Conservation (phyloP, 169 alveolate species). For the Perkinsus marinus region DNA sequence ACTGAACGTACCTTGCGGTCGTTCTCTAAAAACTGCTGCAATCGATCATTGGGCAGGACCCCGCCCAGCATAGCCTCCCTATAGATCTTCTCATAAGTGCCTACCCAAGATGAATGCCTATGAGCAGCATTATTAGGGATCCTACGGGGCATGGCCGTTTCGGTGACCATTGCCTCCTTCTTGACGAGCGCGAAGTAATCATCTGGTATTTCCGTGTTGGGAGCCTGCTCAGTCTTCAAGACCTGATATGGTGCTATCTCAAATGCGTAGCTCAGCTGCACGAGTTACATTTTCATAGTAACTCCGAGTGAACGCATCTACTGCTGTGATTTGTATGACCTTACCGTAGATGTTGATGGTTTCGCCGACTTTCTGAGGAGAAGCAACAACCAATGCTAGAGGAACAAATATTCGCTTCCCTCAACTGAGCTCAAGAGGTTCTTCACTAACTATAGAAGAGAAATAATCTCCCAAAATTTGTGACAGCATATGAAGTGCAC, state of each 20-base stretch:
- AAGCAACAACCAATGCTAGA: no score
- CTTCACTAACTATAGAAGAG: no score
- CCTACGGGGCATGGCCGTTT: not conserved
- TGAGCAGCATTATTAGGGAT: not conserved
- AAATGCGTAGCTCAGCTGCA: not conserved
- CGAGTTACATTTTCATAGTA: not conserved
- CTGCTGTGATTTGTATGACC: slow-evolving; percentile 35
- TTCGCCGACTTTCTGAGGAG: slow-evolving; percentile 35
- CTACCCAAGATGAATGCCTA: not conserved
- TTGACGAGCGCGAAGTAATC: not conserved
- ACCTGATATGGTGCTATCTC: not conserved
- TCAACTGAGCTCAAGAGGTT: no score
- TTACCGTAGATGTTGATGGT: slow-evolving; percentile 45
- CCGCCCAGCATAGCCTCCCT: slow-evolving; percentile 1
- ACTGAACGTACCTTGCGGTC: not conserved
- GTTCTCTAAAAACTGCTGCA: slow-evolving; percentile 10
- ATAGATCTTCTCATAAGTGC: not conserved
- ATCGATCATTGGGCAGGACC: not conserved
- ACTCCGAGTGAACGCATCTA: slow-evolving; percentile 50
- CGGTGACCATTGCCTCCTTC: not conserved
- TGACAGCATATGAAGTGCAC: no score
- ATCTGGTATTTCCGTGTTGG: not conserved
- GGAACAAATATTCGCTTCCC: no score
- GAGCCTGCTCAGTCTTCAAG: not conserved
- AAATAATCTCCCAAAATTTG: no score